Evolutionary conservation across 306 rosid species (phyloP), one percentile per base, ranked within the genome.

Genomic region (Prunus fruticosa): DNA sequence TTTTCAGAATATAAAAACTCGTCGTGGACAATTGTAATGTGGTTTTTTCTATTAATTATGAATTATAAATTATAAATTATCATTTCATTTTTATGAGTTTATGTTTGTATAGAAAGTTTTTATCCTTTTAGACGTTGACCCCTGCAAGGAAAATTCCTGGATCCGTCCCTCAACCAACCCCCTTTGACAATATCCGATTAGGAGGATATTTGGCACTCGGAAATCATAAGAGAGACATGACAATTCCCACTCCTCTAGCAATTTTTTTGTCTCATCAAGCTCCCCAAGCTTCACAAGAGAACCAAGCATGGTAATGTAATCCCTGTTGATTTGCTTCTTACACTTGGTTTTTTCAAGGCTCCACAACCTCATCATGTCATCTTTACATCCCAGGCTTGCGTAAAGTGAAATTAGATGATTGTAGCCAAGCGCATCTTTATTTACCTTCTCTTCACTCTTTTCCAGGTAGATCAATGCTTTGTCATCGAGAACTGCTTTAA

Each of bases 171-270:
- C n/a, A n/a, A n/a, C n/a, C 75, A 78, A 65, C 34, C 93, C 91
- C 54, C 53, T 87, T 20, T 56, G 78, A 3, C 74, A 78, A 79
- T 88, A 87, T 47, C 85, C 88, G 2, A 84, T 76, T 46, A 90
- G 80, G 52, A 90, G 84, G 41, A 63, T 7, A 32, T 90, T 88
- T 2, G 91, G 93, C 51, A 90, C 95, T 34, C 92, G 83, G 80
- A 90, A 87, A 85, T 86, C 93, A 70, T 69, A 91, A 75, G 23
- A 22, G 54, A 86, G 64, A 77, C 87, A 83, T 15, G 93, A 86
- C 43, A 83, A 83, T 72, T 89, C 89, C 95, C 97, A 91, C 80
- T 85, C 91, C 67, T 8, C 58, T 2, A 91, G 84, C 82, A 89
- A 27, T 9, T 76, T 80, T 67, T 89, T 88, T n/a, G 85, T 52